phyloP scores from a whole-genome alignment of 805 yeast genomes.

The Schizosaccharomyces osmophilus region DNA sequence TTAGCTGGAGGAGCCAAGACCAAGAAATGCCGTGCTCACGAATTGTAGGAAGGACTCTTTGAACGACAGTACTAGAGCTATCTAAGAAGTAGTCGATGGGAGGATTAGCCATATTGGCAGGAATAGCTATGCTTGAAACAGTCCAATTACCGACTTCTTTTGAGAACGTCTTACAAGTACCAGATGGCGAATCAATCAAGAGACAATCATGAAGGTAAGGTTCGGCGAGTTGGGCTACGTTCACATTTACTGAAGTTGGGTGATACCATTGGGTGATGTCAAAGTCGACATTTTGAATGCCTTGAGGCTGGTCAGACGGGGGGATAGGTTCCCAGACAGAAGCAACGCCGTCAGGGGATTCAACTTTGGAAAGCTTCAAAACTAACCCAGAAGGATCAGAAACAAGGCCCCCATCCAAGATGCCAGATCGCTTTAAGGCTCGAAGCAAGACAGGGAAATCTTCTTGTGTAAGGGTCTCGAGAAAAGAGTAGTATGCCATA shows the following conservation, averaged over 20 bases:
- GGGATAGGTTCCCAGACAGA: constrained; percentile 15
- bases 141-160: background rate
- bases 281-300: background rate
- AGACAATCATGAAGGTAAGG: background rate
- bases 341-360: constrained; percentile 15
- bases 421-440: background rate
- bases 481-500: constrained; percentile 44
- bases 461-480: constrained; percentile 19
- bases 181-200: background rate
- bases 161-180: background rate
- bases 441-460: constrained; percentile 22
- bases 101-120: background rate
- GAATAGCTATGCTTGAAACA: background rate
- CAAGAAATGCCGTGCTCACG: background rate
- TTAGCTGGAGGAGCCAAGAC: background rate
- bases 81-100: background rate
- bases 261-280: background rate
- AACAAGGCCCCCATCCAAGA: background rate
- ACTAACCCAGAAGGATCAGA: background rate
- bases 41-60: background rate
- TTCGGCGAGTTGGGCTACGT: background rate
- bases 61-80: background rate
- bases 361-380: background rate
- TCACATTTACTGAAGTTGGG: background rate
- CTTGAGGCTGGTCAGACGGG: background rate